Evolutionary conservation across 2,329 filamentous ascomycete species (phyloP).

Genomic region (Stromatinia cepivora): DNA sequence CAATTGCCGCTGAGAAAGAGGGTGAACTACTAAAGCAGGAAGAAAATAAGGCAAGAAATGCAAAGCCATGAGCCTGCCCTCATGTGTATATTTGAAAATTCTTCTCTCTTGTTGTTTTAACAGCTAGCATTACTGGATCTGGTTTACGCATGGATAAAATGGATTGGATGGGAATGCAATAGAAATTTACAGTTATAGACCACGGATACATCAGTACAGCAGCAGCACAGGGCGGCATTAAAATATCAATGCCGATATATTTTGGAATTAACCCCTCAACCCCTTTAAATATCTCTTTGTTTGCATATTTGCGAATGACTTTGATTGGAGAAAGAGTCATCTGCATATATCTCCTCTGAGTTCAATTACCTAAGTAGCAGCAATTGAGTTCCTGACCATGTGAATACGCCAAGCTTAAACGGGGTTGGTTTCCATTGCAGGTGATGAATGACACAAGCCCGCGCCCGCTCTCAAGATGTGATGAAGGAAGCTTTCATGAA

Average conservation of each 20-base stretch:
- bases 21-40: constrained; percentile 47
- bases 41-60: constrained; percentile 39
- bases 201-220: constrained; percentile 10
- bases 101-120: constrained; percentile 34
- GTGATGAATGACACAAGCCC: constrained; percentile 20
- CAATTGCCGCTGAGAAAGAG: constrained; percentile 57
- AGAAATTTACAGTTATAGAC: constrained; percentile 21
- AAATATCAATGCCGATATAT: not conserved
- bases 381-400: not conserved
- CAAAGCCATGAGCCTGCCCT: constrained; percentile 25
- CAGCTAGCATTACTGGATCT: constrained; percentile 31
- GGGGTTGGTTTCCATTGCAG: constrained; percentile 10
- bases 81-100: constrained; percentile 25
- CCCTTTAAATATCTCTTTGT: constrained; percentile 6
- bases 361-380: not conserved
- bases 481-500: constrained; percentile 17
- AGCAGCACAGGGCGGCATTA: constrained; percentile 11
- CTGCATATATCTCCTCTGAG: not conserved
- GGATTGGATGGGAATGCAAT: constrained; percentile 24
- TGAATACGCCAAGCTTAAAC: constrained; percentile 16
- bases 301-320: not conserved
- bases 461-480: constrained; percentile 13
- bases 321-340: not conserved
- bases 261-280: not conserved
- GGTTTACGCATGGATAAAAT: constrained; percentile 32